Conservation (phyloP, 2,329 filamentous ascomycete genomes). For the Ceratocystis ficicola region DNA sequence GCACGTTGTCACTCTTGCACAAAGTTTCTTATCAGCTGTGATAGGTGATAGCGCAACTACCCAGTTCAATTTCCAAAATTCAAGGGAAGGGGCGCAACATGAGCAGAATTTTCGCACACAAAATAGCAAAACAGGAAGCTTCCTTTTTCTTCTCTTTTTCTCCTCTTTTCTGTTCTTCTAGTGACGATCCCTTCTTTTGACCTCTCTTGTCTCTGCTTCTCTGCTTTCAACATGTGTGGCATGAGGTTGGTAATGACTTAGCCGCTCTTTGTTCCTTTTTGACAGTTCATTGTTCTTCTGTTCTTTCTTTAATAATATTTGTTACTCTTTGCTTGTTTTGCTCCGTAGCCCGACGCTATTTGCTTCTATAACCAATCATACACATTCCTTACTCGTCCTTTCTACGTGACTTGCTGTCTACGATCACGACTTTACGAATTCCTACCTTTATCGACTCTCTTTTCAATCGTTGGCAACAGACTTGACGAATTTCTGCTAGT, state of each 20-base stretch:
- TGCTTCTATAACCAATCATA: neutral
- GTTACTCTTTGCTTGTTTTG: conserved; percentile 4
- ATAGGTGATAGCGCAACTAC: conserved; percentile 10
- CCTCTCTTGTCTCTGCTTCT: neutral
- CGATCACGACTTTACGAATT: neutral
- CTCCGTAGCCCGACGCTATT: neutral
- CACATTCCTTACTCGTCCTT: neutral
- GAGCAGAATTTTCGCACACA: conserved; percentile 11
- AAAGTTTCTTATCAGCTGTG: conserved; percentile 9
- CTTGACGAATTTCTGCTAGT: neutral
- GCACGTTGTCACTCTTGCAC: conserved; percentile 12
- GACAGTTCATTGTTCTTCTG: neutral
- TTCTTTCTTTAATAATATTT: conserved; percentile 3
- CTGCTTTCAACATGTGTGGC: neutral
- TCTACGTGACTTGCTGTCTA: neutral
- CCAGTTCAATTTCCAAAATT: conserved; percentile 5
- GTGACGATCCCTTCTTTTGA: neutral
- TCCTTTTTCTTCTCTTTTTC: neutral
- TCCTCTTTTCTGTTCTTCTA: neutral
- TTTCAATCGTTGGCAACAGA: neutral
- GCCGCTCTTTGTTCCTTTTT: conserved; percentile 3
- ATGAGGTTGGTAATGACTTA: neutral
- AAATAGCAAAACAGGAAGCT: conserved; percentile 2
- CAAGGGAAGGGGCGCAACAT: conserved; percentile 5
- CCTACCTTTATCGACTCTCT: neutral